Base-by-base conservation (phyloP, 176 grass and related monocot species). In the Carex littledalei region DNA sequence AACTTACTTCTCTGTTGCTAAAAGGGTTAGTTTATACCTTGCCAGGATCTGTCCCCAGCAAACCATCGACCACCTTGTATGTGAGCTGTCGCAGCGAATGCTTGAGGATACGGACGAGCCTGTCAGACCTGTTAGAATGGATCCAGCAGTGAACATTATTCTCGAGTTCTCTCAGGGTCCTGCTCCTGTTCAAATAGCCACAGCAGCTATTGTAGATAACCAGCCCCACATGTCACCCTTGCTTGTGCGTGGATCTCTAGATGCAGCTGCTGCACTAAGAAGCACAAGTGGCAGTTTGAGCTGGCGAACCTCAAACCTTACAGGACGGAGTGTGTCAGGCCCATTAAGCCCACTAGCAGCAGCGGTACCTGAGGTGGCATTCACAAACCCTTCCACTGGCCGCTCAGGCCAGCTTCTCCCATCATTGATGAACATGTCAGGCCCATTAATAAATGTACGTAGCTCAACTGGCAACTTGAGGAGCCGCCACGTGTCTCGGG, bases 171-270 rank as follows among this genome's bases (percentile, higher is more conserved):
- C 96, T 81, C 93, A 98, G 86, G 96, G 96, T 8, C 91, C 96
- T 57, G 83, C 72, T 78, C 80, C 60, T 50, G 63, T 65, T 16
- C 39, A 83, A 67, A 64, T 83, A 59, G 75, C 95, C 43, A 41
- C 91, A 65, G 81, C 93, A 85, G 90, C 89, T 16, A 86, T 95
- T 17, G 16, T 90, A 8, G 96, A 98, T 86, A 98, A 84, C 66
- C 93, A 95, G 67, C 96, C 91, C 86, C 96, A 98, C 81, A 95
- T 98, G 96, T 98, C 96, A n/a, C 96, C 96, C 8, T 87, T 98
- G 89, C 96, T 98, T 92, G 93, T 98, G 84, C 96, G 96, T 86
- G 93, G 96, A 82, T 95, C 96, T 62, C 88, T 98, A 87, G 96
- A 98, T 81, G 96, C 80, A 15, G 60, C 80, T 17, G 63, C 91